Percentiles rank a stretch among this genome's conserved stretches.
These are phyloP conservation scores for Pseudogymnoascus sp. DNA, from an alignment of 2,329 filamentous ascomycete species.

Conservation along the genomic window DNA sequence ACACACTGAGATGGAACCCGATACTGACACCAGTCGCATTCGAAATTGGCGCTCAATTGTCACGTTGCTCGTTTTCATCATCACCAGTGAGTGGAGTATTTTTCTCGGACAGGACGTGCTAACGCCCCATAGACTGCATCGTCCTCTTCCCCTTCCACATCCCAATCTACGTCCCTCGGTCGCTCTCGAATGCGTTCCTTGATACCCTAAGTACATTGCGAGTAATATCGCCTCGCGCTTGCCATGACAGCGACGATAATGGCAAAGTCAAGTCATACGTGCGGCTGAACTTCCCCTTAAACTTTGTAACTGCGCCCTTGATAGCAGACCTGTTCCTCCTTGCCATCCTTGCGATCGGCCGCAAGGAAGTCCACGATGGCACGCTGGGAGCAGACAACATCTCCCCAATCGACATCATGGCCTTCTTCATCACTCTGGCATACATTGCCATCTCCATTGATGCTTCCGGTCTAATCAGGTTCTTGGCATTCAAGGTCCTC, in stretches of 20 bases:
- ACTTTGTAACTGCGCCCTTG: constrained; percentile 62
- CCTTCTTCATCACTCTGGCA: constrained; percentile 64
- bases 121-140: constrained; percentile 45
- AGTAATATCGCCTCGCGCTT: constrained; percentile 39
- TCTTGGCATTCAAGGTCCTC: constrained; percentile 60
- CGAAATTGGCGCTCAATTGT: constrained; percentile 60
- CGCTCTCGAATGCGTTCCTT: constrained; percentile 37
- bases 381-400: constrained; percentile 59
- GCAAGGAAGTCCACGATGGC: constrained; percentile 58
- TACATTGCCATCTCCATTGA: constrained; percentile 74
- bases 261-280: constrained; percentile 35
- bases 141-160: constrained; percentile 63
- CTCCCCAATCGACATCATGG: constrained; percentile 63
- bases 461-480: constrained; percentile 64
- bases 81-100: constrained; percentile 53
- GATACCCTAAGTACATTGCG: constrained; percentile 38
- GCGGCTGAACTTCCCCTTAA: constrained; percentile 52
- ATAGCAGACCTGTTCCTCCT: constrained; percentile 64
- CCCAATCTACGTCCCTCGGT: constrained; percentile 50
- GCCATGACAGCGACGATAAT: constrained; percentile 21
- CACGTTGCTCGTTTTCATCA: constrained; percentile 58
- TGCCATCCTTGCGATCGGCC: constrained; percentile 59
- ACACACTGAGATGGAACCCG: constrained; percentile 21
- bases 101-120: background rate
- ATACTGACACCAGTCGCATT: constrained; percentile 47